Percentiles rank a stretch among this genome's conserved stretches.
Conservation (phyloP, 768 basidiomycete genomes). For the Pisolithus albus region DNA sequence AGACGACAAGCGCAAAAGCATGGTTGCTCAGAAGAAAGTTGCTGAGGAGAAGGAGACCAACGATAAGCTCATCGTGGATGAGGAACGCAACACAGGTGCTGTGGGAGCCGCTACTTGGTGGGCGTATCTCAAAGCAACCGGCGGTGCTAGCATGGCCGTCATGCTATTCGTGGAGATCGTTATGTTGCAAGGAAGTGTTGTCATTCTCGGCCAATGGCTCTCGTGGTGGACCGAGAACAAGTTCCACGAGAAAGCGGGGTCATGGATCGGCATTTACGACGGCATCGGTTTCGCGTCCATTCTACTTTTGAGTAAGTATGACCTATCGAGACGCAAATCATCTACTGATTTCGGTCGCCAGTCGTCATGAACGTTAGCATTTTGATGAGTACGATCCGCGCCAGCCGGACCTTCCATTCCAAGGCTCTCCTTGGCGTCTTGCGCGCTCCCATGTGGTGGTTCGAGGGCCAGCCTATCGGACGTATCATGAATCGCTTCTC, state of each 20-base stretch:
- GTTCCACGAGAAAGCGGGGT: constrained; percentile 17
- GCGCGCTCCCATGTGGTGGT: constrained; percentile 24
- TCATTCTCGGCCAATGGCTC: constrained; percentile 24
- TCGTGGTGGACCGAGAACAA: constrained; percentile 25
- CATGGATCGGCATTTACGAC: constrained; percentile 26
- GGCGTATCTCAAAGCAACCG: constrained; percentile 26
- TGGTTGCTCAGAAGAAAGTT: constrained; percentile 7
- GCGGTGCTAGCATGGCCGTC: constrained; percentile 15
- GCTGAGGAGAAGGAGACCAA: constrained; percentile 7
- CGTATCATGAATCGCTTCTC: constrained; percentile 44
- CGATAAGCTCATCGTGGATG: constrained; percentile 16
- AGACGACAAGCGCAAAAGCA: constrained; percentile 19
- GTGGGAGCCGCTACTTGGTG: constrained; percentile 22
- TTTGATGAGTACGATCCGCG: constrained; percentile 21
- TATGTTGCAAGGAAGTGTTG: constrained; percentile 18
- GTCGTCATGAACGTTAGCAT: constrained; percentile 21
- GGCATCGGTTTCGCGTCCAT: constrained; percentile 19
- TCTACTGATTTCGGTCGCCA: neutral
- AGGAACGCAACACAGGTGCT: constrained; percentile 21
- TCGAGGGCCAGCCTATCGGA: constrained; percentile 32
- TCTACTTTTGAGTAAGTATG: constrained; percentile 14
- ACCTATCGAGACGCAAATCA: neutral
- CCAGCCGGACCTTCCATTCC: constrained; percentile 23
- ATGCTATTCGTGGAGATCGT: constrained; percentile 14
- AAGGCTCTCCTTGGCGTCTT: constrained; percentile 18